Evolutionary conservation across 306 rosid species (phyloP).

Genomic region (Mimosa pudica): DNA sequence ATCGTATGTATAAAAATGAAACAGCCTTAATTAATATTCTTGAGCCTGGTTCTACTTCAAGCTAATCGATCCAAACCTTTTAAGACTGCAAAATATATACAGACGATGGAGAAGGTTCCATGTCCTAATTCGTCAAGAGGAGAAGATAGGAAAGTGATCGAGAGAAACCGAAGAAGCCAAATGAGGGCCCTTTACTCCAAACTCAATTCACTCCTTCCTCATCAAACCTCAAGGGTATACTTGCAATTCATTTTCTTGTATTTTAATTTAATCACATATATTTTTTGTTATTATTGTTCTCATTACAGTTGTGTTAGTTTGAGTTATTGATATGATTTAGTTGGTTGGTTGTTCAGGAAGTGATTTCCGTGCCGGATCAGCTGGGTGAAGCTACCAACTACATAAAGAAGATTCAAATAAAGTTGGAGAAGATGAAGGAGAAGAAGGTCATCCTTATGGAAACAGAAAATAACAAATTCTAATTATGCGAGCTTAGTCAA

Average conservation of each 20-base stretch:
- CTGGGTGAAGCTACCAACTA: slow-evolving; percentile 54
- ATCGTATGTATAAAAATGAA: neutral
- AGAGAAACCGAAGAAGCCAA: slow-evolving; percentile 61
- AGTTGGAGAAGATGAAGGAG: slow-evolving; percentile 61
- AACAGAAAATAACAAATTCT: neutral
- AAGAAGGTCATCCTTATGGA: slow-evolving; percentile 44
- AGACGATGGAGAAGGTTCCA: slow-evolving; percentile 53
- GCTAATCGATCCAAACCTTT: no score
- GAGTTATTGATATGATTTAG: neutral
- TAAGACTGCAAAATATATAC: neutral
- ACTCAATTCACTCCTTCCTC: slow-evolving; percentile 59
- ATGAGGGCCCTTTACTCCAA: slow-evolving; percentile 60
- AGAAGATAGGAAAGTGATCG: slow-evolving; percentile 62
- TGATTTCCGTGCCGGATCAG: slow-evolving; percentile 49
- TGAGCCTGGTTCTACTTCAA: neutral
- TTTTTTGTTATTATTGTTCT: neutral
- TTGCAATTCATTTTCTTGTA: neutral
- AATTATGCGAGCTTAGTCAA: neutral
- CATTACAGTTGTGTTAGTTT: neutral
- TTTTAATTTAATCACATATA: neutral
- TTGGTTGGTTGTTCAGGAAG: slow-evolving; percentile 39
- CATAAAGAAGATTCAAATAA: slow-evolving; percentile 54
- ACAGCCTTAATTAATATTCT: neutral
- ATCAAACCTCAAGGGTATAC: slow-evolving; percentile 43
- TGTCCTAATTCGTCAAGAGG: slow-evolving; percentile 41